phyloP scores from a whole-genome alignment of 768 basidiomycete species.

The Kwoniella newhampshirensis region DNA sequence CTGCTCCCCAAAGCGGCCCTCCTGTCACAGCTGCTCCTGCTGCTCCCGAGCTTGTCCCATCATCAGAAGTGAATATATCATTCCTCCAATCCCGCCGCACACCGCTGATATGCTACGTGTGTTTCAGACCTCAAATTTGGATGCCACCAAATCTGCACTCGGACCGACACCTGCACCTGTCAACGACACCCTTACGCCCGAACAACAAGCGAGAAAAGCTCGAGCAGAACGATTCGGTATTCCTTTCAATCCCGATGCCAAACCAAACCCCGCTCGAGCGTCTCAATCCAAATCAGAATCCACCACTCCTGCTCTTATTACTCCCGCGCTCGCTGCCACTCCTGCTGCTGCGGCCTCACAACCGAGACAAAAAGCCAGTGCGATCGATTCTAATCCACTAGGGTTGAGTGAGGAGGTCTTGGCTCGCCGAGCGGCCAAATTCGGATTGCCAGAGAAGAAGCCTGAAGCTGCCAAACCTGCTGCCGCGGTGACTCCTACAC shows the following conservation, averaged over 20 bases:
- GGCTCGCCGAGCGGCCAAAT: slow-evolving; percentile 44
- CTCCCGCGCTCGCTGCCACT: slow-evolving; percentile 6
- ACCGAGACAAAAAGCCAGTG: slow-evolving; percentile 20
- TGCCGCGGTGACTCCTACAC: neutral
- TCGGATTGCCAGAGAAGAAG: slow-evolving; percentile 43
- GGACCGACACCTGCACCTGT: neutral
- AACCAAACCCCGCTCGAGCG: slow-evolving; percentile 15
- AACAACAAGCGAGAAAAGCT: slow-evolving; percentile 46
- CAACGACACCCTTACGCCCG: slow-evolving; percentile 28
- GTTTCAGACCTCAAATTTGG: neutral
- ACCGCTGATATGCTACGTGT: neutral
- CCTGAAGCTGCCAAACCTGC: slow-evolving; percentile 11
- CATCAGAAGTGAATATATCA: slow-evolving; percentile 16
- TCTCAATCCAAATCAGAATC: slow-evolving; percentile 2
- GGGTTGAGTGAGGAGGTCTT: slow-evolving; percentile 42
- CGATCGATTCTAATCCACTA: slow-evolving; percentile 25
- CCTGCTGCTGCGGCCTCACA: neutral
- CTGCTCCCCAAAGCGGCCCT: neutral
- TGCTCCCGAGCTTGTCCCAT: slow-evolving; percentile 13
- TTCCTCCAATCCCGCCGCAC: neutral
- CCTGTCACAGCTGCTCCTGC: slow-evolving; percentile 7
- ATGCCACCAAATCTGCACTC: neutral
- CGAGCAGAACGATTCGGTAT: slow-evolving; percentile 49
- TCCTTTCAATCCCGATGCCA: slow-evolving; percentile 47
- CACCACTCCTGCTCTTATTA: slow-evolving; percentile 10